Percentiles rank a stretch among this genome's conserved stretches.
phyloP scores from a whole-genome alignment of 805 yeast genomes.

The Saturnispora dispora region DNA sequence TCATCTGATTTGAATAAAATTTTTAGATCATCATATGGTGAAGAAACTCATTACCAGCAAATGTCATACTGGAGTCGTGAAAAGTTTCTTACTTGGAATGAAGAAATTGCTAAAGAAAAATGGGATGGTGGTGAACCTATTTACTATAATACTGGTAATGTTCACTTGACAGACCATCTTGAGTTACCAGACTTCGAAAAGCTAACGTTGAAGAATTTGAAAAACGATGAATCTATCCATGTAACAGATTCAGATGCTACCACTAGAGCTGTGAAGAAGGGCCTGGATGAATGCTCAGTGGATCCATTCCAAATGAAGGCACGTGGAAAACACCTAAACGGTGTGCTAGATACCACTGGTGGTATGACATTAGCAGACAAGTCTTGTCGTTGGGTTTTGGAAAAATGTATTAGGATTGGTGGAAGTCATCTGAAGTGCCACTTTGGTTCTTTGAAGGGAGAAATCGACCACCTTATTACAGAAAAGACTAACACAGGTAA shows the following conservation, averaged over 20 bases:
- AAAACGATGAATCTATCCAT: conserved; percentile 6
- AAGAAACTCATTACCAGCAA: conserved; percentile 13
- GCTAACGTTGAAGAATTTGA: conserved; percentile 13
- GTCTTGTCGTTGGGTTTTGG: conserved; percentile 25
- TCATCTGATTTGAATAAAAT: conserved; percentile 19
- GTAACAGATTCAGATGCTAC: conserved; percentile 12
- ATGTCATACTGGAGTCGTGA: conserved; percentile 14
- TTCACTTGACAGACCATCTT: conserved; percentile 11
- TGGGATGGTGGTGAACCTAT: conserved; percentile 15
- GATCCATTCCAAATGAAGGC: conserved; percentile 13
- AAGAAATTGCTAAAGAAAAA: conserved; percentile 12
- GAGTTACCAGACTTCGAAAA: conserved; percentile 10
- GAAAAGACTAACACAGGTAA: conserved; percentile 10
- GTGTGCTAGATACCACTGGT: conserved; percentile 23
- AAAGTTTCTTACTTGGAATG: conserved; percentile 15
- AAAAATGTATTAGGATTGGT: conserved; percentile 13
- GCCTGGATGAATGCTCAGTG: conserved; percentile 11
- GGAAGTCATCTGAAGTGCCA: conserved; percentile 15
- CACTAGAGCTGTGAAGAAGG: conserved; percentile 5
- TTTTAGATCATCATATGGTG: conserved; percentile 16
- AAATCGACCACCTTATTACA: conserved; percentile 9
- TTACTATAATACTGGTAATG: conserved; percentile 13
- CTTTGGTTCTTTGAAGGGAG: conserved; percentile 14
- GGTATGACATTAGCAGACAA: conserved; percentile 28
- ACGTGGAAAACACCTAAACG: conserved; percentile 10